A percentile compares a stretch with the other conserved stretches of the same genome.
Conservation (phyloP, 495 filamentous ascomycete genomes). For the Tuber aestivum region DNA sequence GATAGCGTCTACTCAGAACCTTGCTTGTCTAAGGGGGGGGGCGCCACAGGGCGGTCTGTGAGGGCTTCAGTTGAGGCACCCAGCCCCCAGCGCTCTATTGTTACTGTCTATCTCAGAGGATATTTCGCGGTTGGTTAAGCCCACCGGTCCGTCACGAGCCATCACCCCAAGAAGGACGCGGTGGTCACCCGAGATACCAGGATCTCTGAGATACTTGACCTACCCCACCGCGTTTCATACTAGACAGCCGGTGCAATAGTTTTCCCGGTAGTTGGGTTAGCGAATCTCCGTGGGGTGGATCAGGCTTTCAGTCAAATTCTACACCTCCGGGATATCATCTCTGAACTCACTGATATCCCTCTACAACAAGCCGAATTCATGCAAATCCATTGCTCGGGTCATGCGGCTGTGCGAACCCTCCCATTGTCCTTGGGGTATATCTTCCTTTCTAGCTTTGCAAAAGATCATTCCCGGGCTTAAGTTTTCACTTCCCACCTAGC, state of each 20-base stretch:
- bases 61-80: neutral
- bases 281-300: neutral
- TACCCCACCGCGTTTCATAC: neutral
- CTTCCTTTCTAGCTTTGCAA: neutral
- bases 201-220: neutral
- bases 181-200: neutral
- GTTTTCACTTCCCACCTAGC: constrained; percentile 1
- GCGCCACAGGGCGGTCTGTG: neutral
- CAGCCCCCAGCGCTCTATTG: neutral
- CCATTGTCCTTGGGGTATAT: neutral
- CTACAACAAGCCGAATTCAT: neutral
- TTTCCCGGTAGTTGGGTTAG: neutral
- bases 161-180: neutral
- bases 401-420: neutral
- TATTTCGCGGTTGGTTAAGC: neutral
- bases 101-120: neutral
- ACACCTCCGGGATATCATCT: neutral
- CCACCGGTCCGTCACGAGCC: neutral
- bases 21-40: neutral
- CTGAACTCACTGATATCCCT: neutral
- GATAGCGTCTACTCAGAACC: neutral
- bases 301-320: neutral
- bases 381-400: neutral
- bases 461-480: neutral
- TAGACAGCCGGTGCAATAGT: neutral